Evolutionary conservation across 2,329 filamentous ascomycete genomes (phyloP).

Genomic region (Fusarium albidum): DNA sequence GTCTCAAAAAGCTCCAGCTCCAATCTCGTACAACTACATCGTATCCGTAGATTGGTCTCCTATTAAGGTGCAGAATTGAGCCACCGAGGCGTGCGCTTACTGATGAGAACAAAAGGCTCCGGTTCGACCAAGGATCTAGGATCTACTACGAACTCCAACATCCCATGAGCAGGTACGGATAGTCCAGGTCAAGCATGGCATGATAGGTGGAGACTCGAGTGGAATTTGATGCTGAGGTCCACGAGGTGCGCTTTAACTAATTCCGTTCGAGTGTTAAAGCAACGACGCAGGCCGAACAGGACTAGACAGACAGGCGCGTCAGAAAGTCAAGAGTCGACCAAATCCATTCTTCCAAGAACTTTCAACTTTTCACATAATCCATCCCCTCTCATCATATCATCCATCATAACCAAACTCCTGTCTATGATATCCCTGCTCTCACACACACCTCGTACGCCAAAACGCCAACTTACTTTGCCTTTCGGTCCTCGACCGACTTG

Average conservation of each 20-base stretch:
- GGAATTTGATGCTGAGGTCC: no score
- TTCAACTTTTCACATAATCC: slow-evolving; percentile 11
- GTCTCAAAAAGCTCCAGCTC: neutral
- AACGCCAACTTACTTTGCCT: slow-evolving; percentile 48
- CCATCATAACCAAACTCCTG: slow-evolving; percentile 28
- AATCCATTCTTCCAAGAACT: slow-evolving; percentile 5
- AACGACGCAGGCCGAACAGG: slow-evolving; percentile 6
- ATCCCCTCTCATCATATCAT: slow-evolving; percentile 30
- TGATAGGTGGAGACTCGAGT: no score
- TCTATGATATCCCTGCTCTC: slow-evolving; percentile 22
- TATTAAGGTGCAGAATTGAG: neutral
- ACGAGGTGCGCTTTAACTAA: no score
- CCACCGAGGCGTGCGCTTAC: neutral
- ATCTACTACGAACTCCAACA: no score
- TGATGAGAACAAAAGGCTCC: no score
- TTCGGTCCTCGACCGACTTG: slow-evolving; percentile 74
- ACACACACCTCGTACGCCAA: slow-evolving; percentile 28
- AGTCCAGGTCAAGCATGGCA: no score
- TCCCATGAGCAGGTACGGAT: no score
- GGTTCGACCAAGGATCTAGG: neutral
- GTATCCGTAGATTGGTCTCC: slow-evolving; percentile 6
- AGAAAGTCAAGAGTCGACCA: slow-evolving; percentile 12
- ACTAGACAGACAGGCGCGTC: slow-evolving; percentile 10
- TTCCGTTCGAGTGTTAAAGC: slow-evolving; percentile 5
- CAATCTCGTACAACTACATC: neutral